Percentiles rank a stretch among this genome's conserved stretches.
phyloP scores from a whole-genome alignment of 495 filamentous ascomycete genomes.

The Hypoxylon lienhwacheense region DNA sequence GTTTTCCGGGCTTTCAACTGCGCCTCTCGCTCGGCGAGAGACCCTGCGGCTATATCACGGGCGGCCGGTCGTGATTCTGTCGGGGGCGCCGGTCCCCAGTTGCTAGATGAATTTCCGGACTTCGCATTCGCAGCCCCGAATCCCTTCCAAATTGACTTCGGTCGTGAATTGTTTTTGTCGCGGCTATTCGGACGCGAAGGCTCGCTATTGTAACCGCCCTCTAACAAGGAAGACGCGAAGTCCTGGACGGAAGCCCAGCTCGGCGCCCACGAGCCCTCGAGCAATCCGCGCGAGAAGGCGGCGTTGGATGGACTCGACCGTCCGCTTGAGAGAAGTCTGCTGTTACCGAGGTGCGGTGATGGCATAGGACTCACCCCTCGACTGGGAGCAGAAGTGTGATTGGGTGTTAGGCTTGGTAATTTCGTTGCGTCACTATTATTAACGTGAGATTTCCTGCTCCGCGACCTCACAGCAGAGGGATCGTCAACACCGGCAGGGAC shows the following conservation, averaged over 20 bases:
- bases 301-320: conserved; percentile 39
- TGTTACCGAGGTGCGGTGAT: conserved; percentile 40
- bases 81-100: conserved; percentile 49
- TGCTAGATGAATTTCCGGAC: conserved; percentile 24
- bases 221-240: conserved; percentile 48
- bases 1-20: conserved; percentile 51
- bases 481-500: conserved; percentile 33
- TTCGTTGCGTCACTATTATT: conserved; percentile 10
- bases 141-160: conserved; percentile 39
- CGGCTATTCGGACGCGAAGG: conserved; percentile 39
- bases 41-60: conserved; percentile 53
- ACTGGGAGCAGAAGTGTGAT: conserved; percentile 32
- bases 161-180: conserved; percentile 31
- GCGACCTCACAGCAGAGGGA: conserved; percentile 30
- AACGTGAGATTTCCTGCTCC: conserved; percentile 27
- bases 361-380: conserved; percentile 50
- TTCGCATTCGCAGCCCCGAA: conserved; percentile 28
- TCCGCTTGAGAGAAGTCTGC: conserved; percentile 35
- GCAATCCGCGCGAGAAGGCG: conserved; percentile 40
- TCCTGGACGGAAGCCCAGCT: conserved; percentile 52
- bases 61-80: conserved; percentile 39
- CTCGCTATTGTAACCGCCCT: conserved; percentile 40
- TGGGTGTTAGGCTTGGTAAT: conserved; percentile 15
- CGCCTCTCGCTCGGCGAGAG: conserved; percentile 51
- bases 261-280: conserved; percentile 48